Evolutionary conservation across 345 rosid genomes (phyloP).

Genomic region (Psidium friedrichsthalianum): DNA sequence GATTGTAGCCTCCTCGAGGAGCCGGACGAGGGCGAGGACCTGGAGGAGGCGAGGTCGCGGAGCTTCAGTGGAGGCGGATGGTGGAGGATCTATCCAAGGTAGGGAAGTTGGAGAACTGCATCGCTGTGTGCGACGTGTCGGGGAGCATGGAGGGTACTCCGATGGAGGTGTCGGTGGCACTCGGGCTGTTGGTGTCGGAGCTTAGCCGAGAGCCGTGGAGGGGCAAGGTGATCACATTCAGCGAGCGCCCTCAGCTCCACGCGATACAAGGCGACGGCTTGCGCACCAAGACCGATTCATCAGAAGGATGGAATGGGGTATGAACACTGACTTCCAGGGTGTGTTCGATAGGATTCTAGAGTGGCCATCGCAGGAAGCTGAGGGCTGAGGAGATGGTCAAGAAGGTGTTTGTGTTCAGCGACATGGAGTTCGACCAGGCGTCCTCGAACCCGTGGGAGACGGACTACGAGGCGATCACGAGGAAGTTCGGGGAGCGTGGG

Average conservation of each 20-base stretch:
- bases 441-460: constrained; percentile 32
- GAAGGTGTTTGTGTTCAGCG: constrained; percentile 53
- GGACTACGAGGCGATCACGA: constrained; percentile 25
- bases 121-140: constrained; percentile 53
- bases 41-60: constrained; percentile 34
- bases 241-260: constrained; percentile 25
- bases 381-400: constrained; percentile 45
- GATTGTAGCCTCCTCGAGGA: constrained; percentile 28
- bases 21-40: background rate
- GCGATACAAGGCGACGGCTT: constrained; percentile 21
- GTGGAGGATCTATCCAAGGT: constrained; percentile 37
- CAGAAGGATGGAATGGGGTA: constrained; percentile 15
- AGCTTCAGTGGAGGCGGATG: constrained; percentile 53
- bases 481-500: constrained; percentile 32
- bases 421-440: constrained; percentile 54
- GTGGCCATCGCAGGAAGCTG: constrained; percentile 28
- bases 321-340: constrained; percentile 28
- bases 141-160: constrained; percentile 38
- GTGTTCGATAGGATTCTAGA: constrained; percentile 41
- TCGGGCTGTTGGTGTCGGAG: constrained; percentile 41
- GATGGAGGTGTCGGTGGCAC: constrained; percentile 46
- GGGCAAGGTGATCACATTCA: constrained; percentile 50
- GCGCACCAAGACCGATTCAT: constrained; percentile 22
- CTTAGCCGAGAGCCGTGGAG: constrained; percentile 52
- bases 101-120: constrained; percentile 37